A percentile compares a stretch with the other conserved stretches of the same genome.
Evolutionary conservation across 1,284 basidiomycete species (phyloP).

Genomic region (Exsudoporus floridanus): DNA sequence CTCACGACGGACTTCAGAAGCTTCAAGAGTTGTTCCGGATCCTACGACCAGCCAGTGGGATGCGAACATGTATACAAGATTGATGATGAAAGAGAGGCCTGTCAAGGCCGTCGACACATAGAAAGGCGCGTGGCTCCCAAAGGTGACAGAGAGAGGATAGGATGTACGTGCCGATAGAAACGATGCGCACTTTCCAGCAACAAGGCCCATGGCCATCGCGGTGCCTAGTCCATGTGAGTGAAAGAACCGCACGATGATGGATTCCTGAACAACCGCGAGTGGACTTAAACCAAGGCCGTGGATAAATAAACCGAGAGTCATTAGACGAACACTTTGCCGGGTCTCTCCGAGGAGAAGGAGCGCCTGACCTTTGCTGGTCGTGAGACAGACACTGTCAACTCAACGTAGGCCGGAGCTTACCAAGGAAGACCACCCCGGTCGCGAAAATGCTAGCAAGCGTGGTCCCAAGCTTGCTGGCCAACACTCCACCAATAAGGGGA

Average conservation of each 20-base stretch:
- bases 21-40: conserved; percentile 61
- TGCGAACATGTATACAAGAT: conserved; percentile 61
- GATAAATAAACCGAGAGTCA: conserved; percentile 71
- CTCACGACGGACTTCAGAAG: conserved; percentile 57
- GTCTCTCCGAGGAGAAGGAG: conserved; percentile 64
- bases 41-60: conserved; percentile 63
- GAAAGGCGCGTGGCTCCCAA: conserved; percentile 71
- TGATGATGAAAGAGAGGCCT: conserved; percentile 62
- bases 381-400: conserved; percentile 4
- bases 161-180: conserved; percentile 73
- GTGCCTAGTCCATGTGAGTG: conserved; percentile 73
- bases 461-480: conserved; percentile 68
- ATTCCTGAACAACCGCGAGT: conserved; percentile 74
- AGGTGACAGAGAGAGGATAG: conserved; percentile 70
- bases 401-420: conserved; percentile 34
- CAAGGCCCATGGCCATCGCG: conserved; percentile 75
- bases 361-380: conserved; percentile 49
- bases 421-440: conserved; percentile 66
- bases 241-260: conserved; percentile 80
- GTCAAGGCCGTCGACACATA: conserved; percentile 66
- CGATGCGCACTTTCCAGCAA: conserved; percentile 74
- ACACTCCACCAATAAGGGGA: conserved; percentile 66
- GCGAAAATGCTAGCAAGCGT: conserved; percentile 69
- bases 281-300: conserved; percentile 81
- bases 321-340: conserved; percentile 54